phyloP scores from a whole-genome alignment of 2,329 filamentous ascomycete genomes.

The Phialophora expanda region DNA sequence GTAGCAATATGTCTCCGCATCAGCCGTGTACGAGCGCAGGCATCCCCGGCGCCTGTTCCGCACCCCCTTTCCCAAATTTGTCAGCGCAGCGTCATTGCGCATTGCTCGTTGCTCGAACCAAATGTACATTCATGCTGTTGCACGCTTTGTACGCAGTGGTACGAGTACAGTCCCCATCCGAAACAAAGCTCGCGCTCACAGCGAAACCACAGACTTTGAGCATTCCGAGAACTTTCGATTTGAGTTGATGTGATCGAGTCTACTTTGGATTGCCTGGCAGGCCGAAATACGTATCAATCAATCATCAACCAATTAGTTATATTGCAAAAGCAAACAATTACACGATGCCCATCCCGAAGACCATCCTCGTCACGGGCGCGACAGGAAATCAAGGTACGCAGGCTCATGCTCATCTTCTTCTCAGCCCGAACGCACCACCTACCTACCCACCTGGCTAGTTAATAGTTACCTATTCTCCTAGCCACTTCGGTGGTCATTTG shows the following conservation, averaged over 20 bases:
- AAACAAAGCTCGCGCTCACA: not conserved
- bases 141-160: too few species aligned
- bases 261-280: not conserved
- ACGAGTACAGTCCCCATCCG: not conserved
- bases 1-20: not conserved
- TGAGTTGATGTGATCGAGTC: too few species aligned
- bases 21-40: not conserved
- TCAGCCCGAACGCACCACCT: too few species aligned
- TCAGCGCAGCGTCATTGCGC: constrained; percentile 4
- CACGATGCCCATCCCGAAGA: not conserved
- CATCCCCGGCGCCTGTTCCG: constrained; percentile 10
- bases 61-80: constrained; percentile 12
- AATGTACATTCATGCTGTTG: not conserved
- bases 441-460: too few species aligned
- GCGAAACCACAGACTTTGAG: not conserved
- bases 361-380: constrained; percentile 16
- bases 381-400: constrained; percentile 23
- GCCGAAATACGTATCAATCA: not conserved
- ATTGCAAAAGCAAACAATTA: not conserved
- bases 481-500: too few species aligned
- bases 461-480: too few species aligned
- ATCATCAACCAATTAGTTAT: not conserved
- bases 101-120: not conserved
- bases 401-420: not conserved
- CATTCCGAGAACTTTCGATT: too few species aligned